Base-by-base conservation (phyloP, 1,139 yeast genomes). In the Geotrichum histeridarum region DNA sequence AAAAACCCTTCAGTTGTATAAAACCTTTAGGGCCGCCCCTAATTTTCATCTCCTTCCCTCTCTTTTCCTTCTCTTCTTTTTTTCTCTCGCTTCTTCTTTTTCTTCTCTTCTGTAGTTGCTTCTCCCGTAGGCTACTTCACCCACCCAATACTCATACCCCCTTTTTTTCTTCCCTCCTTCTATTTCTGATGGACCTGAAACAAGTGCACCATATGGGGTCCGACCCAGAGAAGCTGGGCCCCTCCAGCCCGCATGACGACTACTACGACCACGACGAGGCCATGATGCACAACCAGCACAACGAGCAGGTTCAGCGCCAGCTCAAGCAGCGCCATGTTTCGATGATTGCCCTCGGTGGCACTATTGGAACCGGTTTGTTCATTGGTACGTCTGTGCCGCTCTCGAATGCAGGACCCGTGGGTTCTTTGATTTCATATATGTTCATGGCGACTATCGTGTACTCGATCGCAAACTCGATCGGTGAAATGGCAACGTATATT, bases 401-500 rank as follows among this genome's bases (percentile, higher is more conserved):
- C 48, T 75, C 78, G 7, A 70, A 64, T n/a, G 81, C 81, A 33
- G 85, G 85, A 9, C 84, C 84, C 2, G 74, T 77, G 12, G 73
- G 82, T 22, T 68, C 79, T 61, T 68, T 81, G 41, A 65, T 81
- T 18, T 72, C 79, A 36, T 81, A 79, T 60, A 51, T 70, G 14
- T 68, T 81, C 41, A 74, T 79, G 59, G 84, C 83, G 1, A 51
- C 73, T 7, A 67, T 80, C 42, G 83, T 81, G 8, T 82, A 78
- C 59, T 67, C 78, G 58, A 79, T 83, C 36, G 78, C 82, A 82
- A 66, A 80, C 49, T 68, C 79, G 31, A 70, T 83, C 48, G 87
- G 87, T 17, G 87, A 82, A 64, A 82, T 83, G 85, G 72, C 83
- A 6, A 79, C 84, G 0, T 77, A 74, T 56, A 74, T 76, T 69